These are phyloP conservation scores for Aspergillus sclerotialis DNA, from an alignment of 2,329 filamentous ascomycete genomes.

Conservation along the genomic window DNA sequence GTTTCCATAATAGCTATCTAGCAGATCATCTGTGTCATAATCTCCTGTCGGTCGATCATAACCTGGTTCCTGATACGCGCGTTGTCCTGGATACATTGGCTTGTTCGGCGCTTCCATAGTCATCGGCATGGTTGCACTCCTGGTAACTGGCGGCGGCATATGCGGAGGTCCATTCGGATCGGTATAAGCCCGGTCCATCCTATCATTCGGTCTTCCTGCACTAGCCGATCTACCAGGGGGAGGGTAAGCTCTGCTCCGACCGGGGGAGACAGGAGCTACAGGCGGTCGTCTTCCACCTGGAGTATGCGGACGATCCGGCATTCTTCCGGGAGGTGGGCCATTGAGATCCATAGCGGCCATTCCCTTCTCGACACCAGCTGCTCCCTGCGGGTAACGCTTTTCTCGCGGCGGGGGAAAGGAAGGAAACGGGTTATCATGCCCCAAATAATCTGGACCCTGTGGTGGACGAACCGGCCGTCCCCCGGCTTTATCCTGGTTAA, in stretches of 20 bases:
- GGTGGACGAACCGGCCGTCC: slow-evolving; percentile 24
- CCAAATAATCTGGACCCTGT: slow-evolving; percentile 29
- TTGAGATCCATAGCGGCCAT: slow-evolving; percentile 35
- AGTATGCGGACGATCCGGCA: slow-evolving; percentile 30
- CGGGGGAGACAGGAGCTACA: slow-evolving; percentile 18
- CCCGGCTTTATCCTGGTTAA: slow-evolving; percentile 10
- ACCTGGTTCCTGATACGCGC: slow-evolving; percentile 25
- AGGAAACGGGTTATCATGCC: slow-evolving; percentile 47
- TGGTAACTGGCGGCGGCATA: slow-evolving; percentile 22
- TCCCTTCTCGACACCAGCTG: slow-evolving; percentile 28
- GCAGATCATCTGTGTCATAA: slow-evolving; percentile 32
- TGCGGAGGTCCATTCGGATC: slow-evolving; percentile 19
- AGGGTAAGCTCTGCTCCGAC: slow-evolving; percentile 13
- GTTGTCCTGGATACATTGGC: slow-evolving; percentile 29
- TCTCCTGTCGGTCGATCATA: slow-evolving; percentile 12
- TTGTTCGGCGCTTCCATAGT: slow-evolving; percentile 9
- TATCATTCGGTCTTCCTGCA: slow-evolving; percentile 13
- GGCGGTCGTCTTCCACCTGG: slow-evolving; percentile 30
- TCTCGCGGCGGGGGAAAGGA: slow-evolving; percentile 23
- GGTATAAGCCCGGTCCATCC: slow-evolving; percentile 18
- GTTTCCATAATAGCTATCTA: slow-evolving; percentile 48
- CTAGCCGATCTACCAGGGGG: slow-evolving; percentile 21
- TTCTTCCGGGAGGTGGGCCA: slow-evolving; percentile 17
- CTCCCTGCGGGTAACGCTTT: slow-evolving; percentile 27
- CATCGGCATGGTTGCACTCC: slow-evolving; percentile 34